Percentiles rank a stretch among this genome's conserved stretches.
phyloP scores from a whole-genome alignment of 148 eudicot genomes.

The Simmondsia chinensis region DNA sequence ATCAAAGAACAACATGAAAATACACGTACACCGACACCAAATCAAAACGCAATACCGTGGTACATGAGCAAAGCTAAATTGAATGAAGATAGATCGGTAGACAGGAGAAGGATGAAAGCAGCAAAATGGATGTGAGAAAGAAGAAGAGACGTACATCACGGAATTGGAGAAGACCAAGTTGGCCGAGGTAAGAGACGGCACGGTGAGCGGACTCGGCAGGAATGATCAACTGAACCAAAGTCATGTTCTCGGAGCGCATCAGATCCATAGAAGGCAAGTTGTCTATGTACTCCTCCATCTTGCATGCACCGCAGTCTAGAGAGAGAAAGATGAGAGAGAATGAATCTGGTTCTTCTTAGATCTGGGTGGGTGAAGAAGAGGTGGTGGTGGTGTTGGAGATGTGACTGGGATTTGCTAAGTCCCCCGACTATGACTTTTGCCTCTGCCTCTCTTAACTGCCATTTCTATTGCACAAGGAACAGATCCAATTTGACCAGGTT shows the following conservation, averaged over 20 bases:
- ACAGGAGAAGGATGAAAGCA: neutral
- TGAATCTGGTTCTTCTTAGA: no score
- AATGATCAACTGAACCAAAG: slow-evolving; percentile 74
- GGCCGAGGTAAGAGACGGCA: slow-evolving; percentile 83
- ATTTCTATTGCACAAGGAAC: no score
- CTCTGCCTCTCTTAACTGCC: no score
- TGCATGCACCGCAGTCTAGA: slow-evolving; percentile 41
- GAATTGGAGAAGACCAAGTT: slow-evolving; percentile 92
- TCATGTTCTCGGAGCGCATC: slow-evolving; percentile 98
- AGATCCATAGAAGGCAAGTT: slow-evolving; percentile 83
- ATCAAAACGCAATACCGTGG: no score
- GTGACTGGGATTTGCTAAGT: no score
- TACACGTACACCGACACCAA: no score
- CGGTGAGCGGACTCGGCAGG: slow-evolving; percentile 96
- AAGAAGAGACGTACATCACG: slow-evolving; percentile 52
- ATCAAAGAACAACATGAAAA: no score
- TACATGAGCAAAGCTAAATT: neutral
- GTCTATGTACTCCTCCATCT: slow-evolving; percentile 75
- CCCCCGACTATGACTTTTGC: no score
- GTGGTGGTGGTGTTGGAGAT: no score
- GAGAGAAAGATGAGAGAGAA: no score
- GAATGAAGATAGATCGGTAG: neutral
- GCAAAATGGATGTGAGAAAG: neutral
- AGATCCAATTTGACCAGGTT: no score
- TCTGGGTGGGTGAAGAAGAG: no score